These are phyloP conservation scores for Colletotrichum sp. DNA, from an alignment of 2,329 filamentous ascomycete genomes.

Conservation along the genomic window DNA sequence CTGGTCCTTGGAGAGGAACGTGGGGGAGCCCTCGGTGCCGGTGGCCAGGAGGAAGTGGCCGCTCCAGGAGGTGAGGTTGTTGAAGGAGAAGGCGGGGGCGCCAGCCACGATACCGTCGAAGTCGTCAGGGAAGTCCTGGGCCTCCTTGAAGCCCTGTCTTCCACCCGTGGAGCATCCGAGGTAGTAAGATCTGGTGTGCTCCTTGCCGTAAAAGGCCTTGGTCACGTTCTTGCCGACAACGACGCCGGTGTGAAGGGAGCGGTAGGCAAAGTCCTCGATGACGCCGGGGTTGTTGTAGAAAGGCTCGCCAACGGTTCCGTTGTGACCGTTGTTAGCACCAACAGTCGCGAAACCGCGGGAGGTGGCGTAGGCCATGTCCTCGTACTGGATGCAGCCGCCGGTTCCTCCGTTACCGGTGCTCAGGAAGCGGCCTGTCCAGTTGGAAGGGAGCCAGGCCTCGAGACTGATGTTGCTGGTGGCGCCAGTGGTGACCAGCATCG, in stretches of 20 bases:
- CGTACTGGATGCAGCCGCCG: slow-evolving; percentile 50
- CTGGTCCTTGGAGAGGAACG: slow-evolving; percentile 34
- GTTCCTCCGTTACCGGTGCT: slow-evolving; percentile 54
- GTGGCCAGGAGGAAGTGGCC: slow-evolving; percentile 39
- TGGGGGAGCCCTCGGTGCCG: slow-evolving; percentile 43
- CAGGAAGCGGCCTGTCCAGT: slow-evolving; percentile 50
- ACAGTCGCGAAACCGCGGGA: slow-evolving; percentile 48
- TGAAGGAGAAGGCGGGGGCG: slow-evolving; percentile 42
- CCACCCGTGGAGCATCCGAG: slow-evolving; percentile 58
- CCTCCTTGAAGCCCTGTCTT: slow-evolving; percentile 52
- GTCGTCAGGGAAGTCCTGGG: slow-evolving; percentile 52
- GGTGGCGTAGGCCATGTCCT: slow-evolving; percentile 46
- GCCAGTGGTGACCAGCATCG: slow-evolving; percentile 37
- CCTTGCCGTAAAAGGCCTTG: slow-evolving; percentile 48
- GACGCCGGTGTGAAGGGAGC: slow-evolving; percentile 34
- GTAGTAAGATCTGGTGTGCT: slow-evolving; percentile 46
- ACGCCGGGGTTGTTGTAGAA: slow-evolving; percentile 41
- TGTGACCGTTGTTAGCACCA: slow-evolving; percentile 55
- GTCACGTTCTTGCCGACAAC: slow-evolving; percentile 49
- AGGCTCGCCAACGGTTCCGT: slow-evolving; percentile 38
- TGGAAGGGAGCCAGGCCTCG: slow-evolving; percentile 51
- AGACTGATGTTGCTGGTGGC: slow-evolving; percentile 47
- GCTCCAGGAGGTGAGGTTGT: slow-evolving; percentile 40
- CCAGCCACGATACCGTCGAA: slow-evolving; percentile 50
- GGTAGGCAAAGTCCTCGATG: slow-evolving; percentile 40